A percentile compares a stretch with the other conserved stretches of the same genome.
Evolutionary conservation across 805 yeast genomes (phyloP).

Genomic region (Wilhelminamyces savonicus): DNA sequence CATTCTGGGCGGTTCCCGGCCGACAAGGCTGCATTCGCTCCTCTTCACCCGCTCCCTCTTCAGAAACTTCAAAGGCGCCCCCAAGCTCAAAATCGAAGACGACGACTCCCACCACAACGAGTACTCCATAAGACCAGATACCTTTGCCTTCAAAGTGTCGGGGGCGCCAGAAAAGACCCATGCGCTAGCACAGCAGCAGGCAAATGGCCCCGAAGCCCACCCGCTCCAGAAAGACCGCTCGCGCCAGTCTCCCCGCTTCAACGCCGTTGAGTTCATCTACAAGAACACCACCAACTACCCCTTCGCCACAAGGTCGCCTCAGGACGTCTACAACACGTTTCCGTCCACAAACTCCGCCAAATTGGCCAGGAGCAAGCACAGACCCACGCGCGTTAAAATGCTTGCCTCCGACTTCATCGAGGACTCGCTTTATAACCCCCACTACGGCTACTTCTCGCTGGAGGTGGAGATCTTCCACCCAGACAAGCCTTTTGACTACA

Average conservation of each 20-base stretch:
- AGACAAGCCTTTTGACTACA: slow-evolving; percentile 57
- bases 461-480: slow-evolving; percentile 75
- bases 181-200: too few species aligned
- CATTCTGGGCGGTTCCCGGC: too few species aligned
- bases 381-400: slow-evolving; percentile 67
- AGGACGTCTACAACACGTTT: slow-evolving; percentile 30
- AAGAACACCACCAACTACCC: slow-evolving; percentile 37
- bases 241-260: slow-evolving; percentile 10
- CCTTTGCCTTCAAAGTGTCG: slow-evolving; percentile 37
- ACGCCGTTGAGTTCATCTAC: slow-evolving; percentile 29
- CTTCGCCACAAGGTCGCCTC: slow-evolving; percentile 29
- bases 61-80: slow-evolving; percentile 10
- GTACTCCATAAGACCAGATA: slow-evolving; percentile 39
- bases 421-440: slow-evolving; percentile 75
- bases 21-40: too few species aligned
- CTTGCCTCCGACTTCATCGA: slow-evolving; percentile 75
- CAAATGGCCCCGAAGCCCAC: slow-evolving; percentile 7
- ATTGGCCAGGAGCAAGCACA: slow-evolving; percentile 23
- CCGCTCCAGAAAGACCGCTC: slow-evolving; percentile 16
- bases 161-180: slow-evolving; percentile 10
- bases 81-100: slow-evolving; percentile 12
- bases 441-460: slow-evolving; percentile 75
- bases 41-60: slow-evolving; percentile 11
- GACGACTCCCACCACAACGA: slow-evolving; percentile 28
- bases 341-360: slow-evolving; percentile 29